Conservation (phyloP, 23 red algal species). For the Agarophyton chilense region DNA sequence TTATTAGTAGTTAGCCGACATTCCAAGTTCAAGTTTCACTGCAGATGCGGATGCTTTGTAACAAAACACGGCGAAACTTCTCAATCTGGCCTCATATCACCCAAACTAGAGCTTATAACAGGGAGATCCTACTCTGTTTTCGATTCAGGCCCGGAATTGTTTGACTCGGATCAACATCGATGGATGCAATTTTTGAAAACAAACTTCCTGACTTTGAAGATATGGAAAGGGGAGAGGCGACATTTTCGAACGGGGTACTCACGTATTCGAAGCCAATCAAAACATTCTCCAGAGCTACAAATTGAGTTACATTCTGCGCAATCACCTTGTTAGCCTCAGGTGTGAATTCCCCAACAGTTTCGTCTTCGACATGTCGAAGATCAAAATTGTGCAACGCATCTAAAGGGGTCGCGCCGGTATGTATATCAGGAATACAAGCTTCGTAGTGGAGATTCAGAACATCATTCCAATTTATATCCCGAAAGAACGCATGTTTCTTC, state of each 20-base stretch:
- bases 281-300: conserved; percentile 6
- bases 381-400: conserved; percentile 54
- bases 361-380: conserved; percentile 24
- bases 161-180: conserved; percentile 3
- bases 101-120: background rate
- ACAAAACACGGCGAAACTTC: background rate
- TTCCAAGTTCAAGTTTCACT: no score
- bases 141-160: background rate
- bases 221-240: background rate
- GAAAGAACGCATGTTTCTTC: conserved; percentile 78
- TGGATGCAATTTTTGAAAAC: conserved; percentile 36
- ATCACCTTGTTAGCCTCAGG: background rate
- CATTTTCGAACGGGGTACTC: background rate
- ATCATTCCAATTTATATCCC: conserved; percentile 58
- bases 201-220: conserved; percentile 13
- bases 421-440: conserved; percentile 1
- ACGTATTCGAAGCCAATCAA: conserved; percentile 52
- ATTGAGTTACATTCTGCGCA: conserved; percentile 18
- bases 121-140: background rate
- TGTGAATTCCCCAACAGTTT: conserved; percentile 34
- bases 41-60: background rate
- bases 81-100: background rate
- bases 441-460: conserved; percentile 22
- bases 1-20: no score
- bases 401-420: background rate